Base-by-base conservation (phyloP, 345 rosid species). In the Anacardium occidentale region DNA sequence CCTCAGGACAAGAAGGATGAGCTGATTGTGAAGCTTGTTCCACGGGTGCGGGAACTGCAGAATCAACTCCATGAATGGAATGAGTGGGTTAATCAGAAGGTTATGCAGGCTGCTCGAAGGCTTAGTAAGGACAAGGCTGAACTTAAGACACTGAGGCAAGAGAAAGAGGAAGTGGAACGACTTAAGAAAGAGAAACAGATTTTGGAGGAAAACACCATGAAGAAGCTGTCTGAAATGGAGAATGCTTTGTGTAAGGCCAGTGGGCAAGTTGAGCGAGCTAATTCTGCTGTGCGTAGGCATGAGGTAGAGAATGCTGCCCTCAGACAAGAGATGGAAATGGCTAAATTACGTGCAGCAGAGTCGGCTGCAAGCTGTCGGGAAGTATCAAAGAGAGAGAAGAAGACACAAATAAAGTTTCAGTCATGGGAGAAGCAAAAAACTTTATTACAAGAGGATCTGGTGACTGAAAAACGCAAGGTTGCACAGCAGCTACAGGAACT, bases 1-100 rank as follows among this genome's bases (percentile, higher is more conserved):
- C 78, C 86, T 7, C 80, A 25, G 65, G 88, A 85, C 68, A 86
- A 83, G 78, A 90, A 81, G 76, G 95, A 86, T 65, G 88, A 85
- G 74, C 71, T 77, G 79, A 79, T 90, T 76, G 53, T 86, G 59
- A 85, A 81, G 82, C 84, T 90, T 17, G 81, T 83, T 51, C 86
- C 92, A 1, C 81, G 80, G 73, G 76, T 77, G 72, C 82, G 40
- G 55, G 87, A 86, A 64, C 72, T 87, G 67, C 85, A 87, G 70
- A 89, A 83, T 80, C 97, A 90, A 76, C 81, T 92, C 37, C 94
- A 92, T 74, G 92, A 85, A 75, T 94, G 98, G 97, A 90, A 91
- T 15, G 93, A 94, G 22, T 94, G 98, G 98, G 92, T 95, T 45
- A 90, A 92, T 78, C 90, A 92, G 85, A 94, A 94, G 85, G 97